A percentile compares a stretch with the other conserved stretches of the same genome.
Evolutionary conservation across 805 yeast species (phyloP).

Genomic region (Saccharomycopsis sp.): DNA sequence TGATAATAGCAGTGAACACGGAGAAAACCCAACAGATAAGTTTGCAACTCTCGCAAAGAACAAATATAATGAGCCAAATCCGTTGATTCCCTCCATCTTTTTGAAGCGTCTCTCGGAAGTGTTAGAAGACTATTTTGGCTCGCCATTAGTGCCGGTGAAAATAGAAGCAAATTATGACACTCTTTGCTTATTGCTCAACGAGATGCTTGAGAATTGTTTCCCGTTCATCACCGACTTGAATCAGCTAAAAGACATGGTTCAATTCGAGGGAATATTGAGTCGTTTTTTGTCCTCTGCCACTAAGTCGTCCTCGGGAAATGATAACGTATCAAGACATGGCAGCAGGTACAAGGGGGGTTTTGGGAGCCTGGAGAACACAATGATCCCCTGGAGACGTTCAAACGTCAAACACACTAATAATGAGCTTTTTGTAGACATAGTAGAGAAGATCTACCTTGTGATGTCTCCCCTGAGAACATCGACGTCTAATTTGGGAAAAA

Average conservation of each 20-base stretch:
- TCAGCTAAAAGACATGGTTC: constrained; percentile 61
- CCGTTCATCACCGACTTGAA: constrained; percentile 72
- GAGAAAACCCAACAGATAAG: too few relatives aligned
- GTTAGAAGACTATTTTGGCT: constrained; percentile 52
- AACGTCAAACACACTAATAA: constrained; percentile 69
- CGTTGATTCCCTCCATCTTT: constrained; percentile 50
- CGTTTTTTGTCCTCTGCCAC: constrained; percentile 41
- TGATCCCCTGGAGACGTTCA: constrained; percentile 72
- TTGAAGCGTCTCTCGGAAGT: constrained; percentile 43
- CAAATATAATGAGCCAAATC: constrained; percentile 33
- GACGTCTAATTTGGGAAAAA: not conserved
- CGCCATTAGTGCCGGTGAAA: constrained; percentile 48
- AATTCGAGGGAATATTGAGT: constrained; percentile 51
- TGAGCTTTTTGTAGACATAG: constrained; percentile 80
- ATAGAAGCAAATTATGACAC: constrained; percentile 67
- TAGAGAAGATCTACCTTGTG: constrained; percentile 57
- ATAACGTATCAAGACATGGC: constrained; percentile 1
- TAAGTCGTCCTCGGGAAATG: constrained; percentile 24
- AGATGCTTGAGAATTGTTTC: constrained; percentile 69
- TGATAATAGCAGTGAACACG: too few relatives aligned
- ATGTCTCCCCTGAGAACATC: constrained; percentile 31
- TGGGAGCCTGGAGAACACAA: constrained; percentile 23
- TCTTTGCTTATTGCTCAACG: constrained; percentile 62
- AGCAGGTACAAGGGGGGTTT: not conserved
- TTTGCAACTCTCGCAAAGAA: constrained; percentile 24